Evolutionary conservation across 441 rosid species (phyloP).

Genomic region (Populus hybrid): DNA sequence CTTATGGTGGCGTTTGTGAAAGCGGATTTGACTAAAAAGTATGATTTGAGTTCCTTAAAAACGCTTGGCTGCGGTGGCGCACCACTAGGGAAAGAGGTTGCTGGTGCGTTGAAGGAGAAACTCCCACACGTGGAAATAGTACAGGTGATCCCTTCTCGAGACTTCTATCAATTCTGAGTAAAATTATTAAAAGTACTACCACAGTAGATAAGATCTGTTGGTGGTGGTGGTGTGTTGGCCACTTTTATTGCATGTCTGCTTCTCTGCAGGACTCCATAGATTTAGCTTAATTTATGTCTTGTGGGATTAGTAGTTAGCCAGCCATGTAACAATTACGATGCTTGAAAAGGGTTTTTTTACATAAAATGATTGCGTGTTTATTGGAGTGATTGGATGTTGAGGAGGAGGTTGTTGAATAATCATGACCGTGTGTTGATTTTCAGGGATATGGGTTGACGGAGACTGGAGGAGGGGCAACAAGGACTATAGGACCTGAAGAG

Average conservation of each 20-base stretch:
- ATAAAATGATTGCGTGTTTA: background rate
- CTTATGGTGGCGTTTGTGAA: conserved; percentile 60
- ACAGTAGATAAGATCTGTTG: background rate
- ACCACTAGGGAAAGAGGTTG: conserved; percentile 63
- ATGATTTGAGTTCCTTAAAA: conserved; percentile 60
- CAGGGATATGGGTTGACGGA: conserved; percentile 94
- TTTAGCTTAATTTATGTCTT: too few relatives aligned
- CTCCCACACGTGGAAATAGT: conserved; percentile 54
- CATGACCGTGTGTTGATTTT: background rate
- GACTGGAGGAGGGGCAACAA: conserved; percentile 50
- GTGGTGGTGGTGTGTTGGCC: background rate
- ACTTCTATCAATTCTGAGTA: background rate
- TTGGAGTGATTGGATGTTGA: background rate
- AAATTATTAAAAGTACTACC: background rate
- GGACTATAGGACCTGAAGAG: conserved; percentile 48
- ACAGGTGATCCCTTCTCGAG: conserved; percentile 35
- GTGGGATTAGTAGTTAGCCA: too few relatives aligned
- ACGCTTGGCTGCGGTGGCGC: conserved; percentile 78
- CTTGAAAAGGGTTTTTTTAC: background rate
- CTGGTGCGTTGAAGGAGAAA: conserved; percentile 56
- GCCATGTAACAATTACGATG: too few relatives aligned
- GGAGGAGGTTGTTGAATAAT: background rate
- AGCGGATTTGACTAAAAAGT: conserved; percentile 57
- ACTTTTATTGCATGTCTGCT: background rate
- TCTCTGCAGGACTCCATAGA: background rate